Base-by-base conservation (phyloP, 257 asterid species). In the Cynanchum wilfordii region DNA sequence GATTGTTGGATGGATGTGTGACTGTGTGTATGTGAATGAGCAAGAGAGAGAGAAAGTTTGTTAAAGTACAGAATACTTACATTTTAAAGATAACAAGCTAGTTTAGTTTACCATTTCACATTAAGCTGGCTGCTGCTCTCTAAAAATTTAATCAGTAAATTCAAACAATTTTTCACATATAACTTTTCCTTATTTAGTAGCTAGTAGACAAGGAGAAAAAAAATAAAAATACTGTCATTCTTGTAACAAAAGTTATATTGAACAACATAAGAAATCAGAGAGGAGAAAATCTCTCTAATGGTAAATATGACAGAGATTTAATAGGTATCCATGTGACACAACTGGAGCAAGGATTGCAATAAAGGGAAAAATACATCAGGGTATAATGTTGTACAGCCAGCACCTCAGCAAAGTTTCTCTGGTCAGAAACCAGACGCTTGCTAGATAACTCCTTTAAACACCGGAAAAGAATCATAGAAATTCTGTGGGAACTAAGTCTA, bases 361-460 rank as follows among this genome's bases (percentile, higher is more conserved):
- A 27, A 66, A 11, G 15, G 33, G 30, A 25, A 13, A 3, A 62
- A 62, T 10, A 6, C 11, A 30, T 64, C 69, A 64, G 5, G 50
- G 24, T 33, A 15, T 5, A 30, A 33, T 44, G 22, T 13, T 2
- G 11, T 45, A 22, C 16, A 49, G 57, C 54, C 74, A 62, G 75
- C 83, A 95, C 99, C 98, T 95, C 90, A 60, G 98, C 89, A 79
- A 84, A 95, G 78, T 86, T 85, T 85, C 88, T 90, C 83, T 87
- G 99, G 70, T 95, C 99, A 68, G 92, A 74, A 67, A 90, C 62
- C 40, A 95, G 96, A 67, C 97, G 93, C 80, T 95, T 95, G 77
- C 96, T 87, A 0, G 99, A 92, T 86, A 95, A 81, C 87, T 95
- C 99, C 87, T 95, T 95, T 78, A 95, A 81, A 55, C 88, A 83